These are phyloP conservation scores for Lentinula sp. DNA, from an alignment of 768 basidiomycete species.

Conservation along the genomic window DNA sequence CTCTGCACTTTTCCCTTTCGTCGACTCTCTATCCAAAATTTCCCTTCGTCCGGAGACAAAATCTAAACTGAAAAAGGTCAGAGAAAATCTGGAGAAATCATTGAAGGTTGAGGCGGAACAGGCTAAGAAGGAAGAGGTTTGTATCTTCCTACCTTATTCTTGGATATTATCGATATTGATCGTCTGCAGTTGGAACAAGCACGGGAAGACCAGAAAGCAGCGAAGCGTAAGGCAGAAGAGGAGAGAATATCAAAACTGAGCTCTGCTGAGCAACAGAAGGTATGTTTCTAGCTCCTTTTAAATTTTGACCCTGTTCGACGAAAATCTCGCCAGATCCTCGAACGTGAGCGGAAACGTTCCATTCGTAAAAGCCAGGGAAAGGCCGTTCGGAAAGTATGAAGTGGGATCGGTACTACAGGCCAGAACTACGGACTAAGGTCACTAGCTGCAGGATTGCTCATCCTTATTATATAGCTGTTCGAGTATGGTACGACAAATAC, in stretches of 20 bases:
- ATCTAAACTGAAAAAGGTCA: slow-evolving; percentile 64
- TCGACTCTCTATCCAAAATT: slow-evolving; percentile 59
- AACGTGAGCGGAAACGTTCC: slow-evolving; percentile 71
- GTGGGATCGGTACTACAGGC: background rate
- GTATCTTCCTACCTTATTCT: slow-evolving; percentile 9
- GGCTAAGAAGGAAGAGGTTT: slow-evolving; percentile 68
- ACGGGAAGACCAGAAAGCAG: slow-evolving; percentile 63
- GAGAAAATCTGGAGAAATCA: slow-evolving; percentile 65
- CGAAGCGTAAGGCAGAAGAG: slow-evolving; percentile 68
- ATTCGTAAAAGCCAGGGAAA: slow-evolving; percentile 69
- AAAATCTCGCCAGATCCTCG: slow-evolving; percentile 40
- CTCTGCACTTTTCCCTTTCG: slow-evolving; percentile 62
- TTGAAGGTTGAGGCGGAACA: slow-evolving; percentile 61
- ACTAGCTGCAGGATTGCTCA: background rate
- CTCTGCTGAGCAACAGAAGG: slow-evolving; percentile 81
- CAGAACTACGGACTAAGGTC: background rate
- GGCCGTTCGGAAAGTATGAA: slow-evolving; percentile 40
- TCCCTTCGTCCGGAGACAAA: slow-evolving; percentile 78
- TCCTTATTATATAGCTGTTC: background rate
- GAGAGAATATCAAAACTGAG: slow-evolving; percentile 69
- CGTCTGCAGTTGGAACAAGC: slow-evolving; percentile 30
- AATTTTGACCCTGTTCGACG: background rate
- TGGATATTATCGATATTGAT: background rate
- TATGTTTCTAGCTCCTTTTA: slow-evolving; percentile 15
- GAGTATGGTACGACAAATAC: background rate